phyloP scores from a whole-genome alignment of 2,329 filamentous ascomycete genomes.

The Fusarium sp. region DNA sequence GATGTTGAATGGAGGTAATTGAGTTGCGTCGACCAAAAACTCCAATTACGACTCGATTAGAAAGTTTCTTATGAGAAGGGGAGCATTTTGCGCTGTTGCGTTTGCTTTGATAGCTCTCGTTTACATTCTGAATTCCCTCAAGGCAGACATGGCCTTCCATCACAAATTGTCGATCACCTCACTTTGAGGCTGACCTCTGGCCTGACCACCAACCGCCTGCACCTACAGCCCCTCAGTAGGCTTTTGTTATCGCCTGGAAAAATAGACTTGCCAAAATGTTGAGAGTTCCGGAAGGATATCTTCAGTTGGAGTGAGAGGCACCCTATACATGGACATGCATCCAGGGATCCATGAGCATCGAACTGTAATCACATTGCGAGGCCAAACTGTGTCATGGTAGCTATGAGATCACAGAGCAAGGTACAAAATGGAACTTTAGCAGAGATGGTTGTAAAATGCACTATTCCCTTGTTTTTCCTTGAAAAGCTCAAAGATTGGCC shows the following conservation, averaged over 20 bases:
- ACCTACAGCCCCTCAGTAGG: accelerated
- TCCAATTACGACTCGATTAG: neutral
- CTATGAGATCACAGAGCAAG: neutral
- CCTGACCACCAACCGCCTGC: neutral
- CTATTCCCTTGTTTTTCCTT: neutral
- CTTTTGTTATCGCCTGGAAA: neutral
- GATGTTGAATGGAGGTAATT: neutral
- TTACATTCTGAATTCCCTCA: neutral
- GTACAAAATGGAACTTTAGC: neutral
- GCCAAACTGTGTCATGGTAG: neutral
- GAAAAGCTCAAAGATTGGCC: neutral
- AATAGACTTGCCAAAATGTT: neutral
- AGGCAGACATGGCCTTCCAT: neutral
- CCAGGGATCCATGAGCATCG: neutral
- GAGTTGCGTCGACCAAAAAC: neutral
- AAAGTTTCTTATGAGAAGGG: neutral
- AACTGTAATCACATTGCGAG: neutral
- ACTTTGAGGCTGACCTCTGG: neutral
- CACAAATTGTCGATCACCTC: neutral
- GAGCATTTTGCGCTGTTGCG: neutral
- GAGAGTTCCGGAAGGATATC: neutral
- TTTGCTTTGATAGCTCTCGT: neutral
- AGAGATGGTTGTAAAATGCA: neutral
- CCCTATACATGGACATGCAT: neutral
- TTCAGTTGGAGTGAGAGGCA: neutral